Evolutionary conservation across 371 early-diverging fungal genomes (phyloP).

Genomic region (Sanchytrium tribonematis): DNA sequence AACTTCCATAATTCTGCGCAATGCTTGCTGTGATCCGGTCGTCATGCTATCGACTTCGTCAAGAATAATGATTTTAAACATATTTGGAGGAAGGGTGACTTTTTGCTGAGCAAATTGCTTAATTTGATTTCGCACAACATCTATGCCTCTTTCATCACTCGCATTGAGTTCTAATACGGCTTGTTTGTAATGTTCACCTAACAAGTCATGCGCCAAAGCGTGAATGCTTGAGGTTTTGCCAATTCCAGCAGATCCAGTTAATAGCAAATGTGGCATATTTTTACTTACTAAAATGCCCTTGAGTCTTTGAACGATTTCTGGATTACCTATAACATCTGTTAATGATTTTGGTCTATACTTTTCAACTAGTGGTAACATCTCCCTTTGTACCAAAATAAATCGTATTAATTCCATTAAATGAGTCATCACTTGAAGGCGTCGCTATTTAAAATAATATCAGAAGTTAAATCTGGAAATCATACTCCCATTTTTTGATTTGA

Average conservation of each 20-base stretch:
- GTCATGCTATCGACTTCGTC: conserved; percentile 78
- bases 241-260: conserved; percentile 72
- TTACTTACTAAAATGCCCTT: conserved; percentile 55
- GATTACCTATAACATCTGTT: conserved; percentile 83
- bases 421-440: too few relatives aligned
- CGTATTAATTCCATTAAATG: too few relatives aligned
- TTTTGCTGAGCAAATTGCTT: conserved; percentile 95
- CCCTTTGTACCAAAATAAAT: too few relatives aligned
- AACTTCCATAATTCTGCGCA: conserved; percentile 89
- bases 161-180: conserved; percentile 89
- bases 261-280: conserved; percentile 86
- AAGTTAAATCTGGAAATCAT: too few relatives aligned
- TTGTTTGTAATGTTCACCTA: conserved; percentile 56
- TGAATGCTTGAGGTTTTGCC: conserved; percentile 94
- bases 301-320: conserved; percentile 63
- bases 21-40: conserved; percentile 39
- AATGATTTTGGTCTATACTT: conserved; percentile 73
- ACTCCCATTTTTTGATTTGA: too few relatives aligned
- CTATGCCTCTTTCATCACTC: conserved; percentile 95
- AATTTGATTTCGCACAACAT: conserved; percentile 85
- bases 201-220: conserved; percentile 59
- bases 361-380: conserved; percentile 55
- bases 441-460: too few relatives aligned
- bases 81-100: conserved; percentile 56
- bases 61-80: conserved; percentile 83